A percentile compares a stretch with the other conserved stretches of the same genome.
Evolutionary conservation across 108 stramenopile genomes (phyloP).

Genomic region (Seminavis robusta): DNA sequence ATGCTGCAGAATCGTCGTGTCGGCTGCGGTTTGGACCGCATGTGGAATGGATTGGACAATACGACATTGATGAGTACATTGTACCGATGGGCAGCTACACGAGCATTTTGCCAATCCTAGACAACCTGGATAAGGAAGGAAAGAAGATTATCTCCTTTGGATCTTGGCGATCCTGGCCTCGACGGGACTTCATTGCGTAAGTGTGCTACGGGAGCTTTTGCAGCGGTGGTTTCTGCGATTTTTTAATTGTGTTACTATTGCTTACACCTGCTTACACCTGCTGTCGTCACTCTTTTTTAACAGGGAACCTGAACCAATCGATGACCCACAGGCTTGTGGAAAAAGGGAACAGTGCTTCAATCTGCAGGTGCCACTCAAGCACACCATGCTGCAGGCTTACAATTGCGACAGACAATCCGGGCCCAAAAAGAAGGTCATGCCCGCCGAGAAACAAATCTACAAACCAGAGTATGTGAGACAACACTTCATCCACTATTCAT

Average conservation of each 20-base stretch:
- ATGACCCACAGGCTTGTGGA: slow-evolving; percentile 24
- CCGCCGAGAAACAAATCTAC: slow-evolving; percentile 74
- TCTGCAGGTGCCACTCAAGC: slow-evolving; percentile 48
- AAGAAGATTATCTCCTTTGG: slow-evolving; percentile 49
- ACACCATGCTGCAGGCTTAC: slow-evolving; percentile 78
- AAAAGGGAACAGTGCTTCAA: slow-evolving; percentile 35
- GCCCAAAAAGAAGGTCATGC: slow-evolving; percentile 49
- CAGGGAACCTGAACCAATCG: slow-evolving; percentile 17
- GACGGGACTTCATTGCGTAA: slow-evolving; percentile 28
- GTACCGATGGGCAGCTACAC: slow-evolving; percentile 59
- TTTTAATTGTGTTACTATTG: no score
- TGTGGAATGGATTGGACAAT: slow-evolving; percentile 75
- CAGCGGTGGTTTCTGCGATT: no score
- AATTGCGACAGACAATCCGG: slow-evolving; percentile 83
- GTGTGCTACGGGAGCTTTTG: no score
- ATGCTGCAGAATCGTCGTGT: slow-evolving; percentile 84
- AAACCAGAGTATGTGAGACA: slow-evolving; percentile 71
- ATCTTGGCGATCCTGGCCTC: slow-evolving; percentile 63
- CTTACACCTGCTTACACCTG: no score
- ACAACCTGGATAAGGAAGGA: slow-evolving; percentile 40
- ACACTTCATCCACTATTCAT: slow-evolving; percentile 85
- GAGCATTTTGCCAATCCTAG: slow-evolving; percentile 27
- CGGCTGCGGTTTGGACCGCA: slow-evolving; percentile 82
- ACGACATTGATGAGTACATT: slow-evolving; percentile 86
- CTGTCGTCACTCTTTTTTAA: no score